A percentile compares a stretch with the other conserved stretches of the same genome.
Evolutionary conservation across 1,284 basidiomycete species (phyloP).

Genomic region (Malassezia sympodialis): DNA sequence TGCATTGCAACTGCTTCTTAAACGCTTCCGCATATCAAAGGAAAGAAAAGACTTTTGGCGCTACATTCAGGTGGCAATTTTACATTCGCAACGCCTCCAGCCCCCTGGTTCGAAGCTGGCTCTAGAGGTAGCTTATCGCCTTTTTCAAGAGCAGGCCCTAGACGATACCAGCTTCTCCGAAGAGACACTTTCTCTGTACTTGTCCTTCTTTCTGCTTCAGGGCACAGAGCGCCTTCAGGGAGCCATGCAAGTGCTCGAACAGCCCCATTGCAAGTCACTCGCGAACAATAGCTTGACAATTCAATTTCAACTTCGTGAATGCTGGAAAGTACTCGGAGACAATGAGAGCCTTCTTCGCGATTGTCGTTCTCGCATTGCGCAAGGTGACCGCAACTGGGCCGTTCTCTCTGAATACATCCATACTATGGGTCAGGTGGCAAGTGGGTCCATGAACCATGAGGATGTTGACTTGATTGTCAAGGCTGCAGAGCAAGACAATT

Average conservation of each 20-base stretch:
- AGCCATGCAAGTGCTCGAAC: conserved; percentile 5
- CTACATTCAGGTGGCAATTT: conserved; percentile 9
- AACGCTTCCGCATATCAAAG: neutral
- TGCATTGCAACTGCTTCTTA: conserved; percentile 6
- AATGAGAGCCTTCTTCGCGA: conserved; percentile 4
- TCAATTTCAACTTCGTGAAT: conserved; percentile 9
- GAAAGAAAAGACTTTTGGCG: conserved; percentile 6
- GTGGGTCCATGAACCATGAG: neutral
- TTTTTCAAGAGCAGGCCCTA: conserved; percentile 5
- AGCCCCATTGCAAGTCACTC: neutral
- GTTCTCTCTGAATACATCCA: conserved; percentile 4
- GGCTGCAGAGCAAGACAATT: conserved; percentile 11
- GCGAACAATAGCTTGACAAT: conserved; percentile 8
- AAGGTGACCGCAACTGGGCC: conserved; percentile 18
- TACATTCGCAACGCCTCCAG: conserved; percentile 10
- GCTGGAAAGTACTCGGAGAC: conserved; percentile 3
- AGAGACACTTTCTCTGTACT: conserved; percentile 13
- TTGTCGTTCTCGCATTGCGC: conserved; percentile 5
- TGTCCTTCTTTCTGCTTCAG: conserved; percentile 4
- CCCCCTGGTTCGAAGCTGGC: conserved; percentile 11
- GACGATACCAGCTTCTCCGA: neutral
- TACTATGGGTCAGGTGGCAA: neutral
- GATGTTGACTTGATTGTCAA: neutral
- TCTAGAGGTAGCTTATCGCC: conserved; percentile 9
- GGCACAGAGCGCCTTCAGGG: neutral